A percentile compares a stretch with the other conserved stretches of the same genome.
Evolutionary conservation across 768 basidiomycete species (phyloP).

Genomic region (Lactifluus subvellereus): DNA sequence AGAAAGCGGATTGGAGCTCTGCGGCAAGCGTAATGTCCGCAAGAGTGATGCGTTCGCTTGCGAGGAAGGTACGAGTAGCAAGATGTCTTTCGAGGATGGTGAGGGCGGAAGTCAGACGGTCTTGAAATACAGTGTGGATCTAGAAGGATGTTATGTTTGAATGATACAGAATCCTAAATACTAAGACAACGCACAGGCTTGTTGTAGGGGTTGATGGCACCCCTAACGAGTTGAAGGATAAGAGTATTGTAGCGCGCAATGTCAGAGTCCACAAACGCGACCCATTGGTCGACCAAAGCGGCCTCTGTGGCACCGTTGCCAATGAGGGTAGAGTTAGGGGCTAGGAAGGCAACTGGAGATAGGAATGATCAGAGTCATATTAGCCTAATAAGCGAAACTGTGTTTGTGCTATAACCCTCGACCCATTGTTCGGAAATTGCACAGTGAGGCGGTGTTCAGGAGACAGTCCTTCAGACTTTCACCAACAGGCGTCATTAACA

Average conservation of each 20-base stretch:
- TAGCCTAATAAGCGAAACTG: background rate
- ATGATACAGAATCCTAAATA: conserved; percentile 5
- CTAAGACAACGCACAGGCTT: conserved; percentile 56
- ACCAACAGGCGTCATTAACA: background rate
- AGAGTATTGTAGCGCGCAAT: conserved; percentile 38
- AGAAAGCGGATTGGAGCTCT: conserved; percentile 48
- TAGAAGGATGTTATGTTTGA: conserved; percentile 28
- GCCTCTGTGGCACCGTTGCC: conserved; percentile 58
- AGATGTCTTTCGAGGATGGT: conserved; percentile 71
- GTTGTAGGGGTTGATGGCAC: conserved; percentile 59
- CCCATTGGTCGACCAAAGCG: conserved; percentile 84
- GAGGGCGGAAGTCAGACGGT: conserved; percentile 53
- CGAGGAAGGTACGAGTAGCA: conserved; percentile 77
- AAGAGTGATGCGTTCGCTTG: conserved; percentile 89
- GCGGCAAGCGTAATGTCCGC: conserved; percentile 76
- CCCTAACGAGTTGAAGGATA: conserved; percentile 40
- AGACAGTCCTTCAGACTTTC: background rate
- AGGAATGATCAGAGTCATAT: conserved; percentile 20
- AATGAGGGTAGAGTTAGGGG: conserved; percentile 74
- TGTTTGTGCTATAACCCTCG: background rate
- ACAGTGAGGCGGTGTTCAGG: background rate
- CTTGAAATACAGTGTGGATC: conserved; percentile 52
- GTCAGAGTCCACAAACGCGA: conserved; percentile 66
- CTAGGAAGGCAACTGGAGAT: conserved; percentile 61
- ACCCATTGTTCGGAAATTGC: background rate